These are phyloP conservation scores for Fistulifera pelliculosa DNA, from an alignment of 108 stramenopile species.

Conservation along the genomic window DNA sequence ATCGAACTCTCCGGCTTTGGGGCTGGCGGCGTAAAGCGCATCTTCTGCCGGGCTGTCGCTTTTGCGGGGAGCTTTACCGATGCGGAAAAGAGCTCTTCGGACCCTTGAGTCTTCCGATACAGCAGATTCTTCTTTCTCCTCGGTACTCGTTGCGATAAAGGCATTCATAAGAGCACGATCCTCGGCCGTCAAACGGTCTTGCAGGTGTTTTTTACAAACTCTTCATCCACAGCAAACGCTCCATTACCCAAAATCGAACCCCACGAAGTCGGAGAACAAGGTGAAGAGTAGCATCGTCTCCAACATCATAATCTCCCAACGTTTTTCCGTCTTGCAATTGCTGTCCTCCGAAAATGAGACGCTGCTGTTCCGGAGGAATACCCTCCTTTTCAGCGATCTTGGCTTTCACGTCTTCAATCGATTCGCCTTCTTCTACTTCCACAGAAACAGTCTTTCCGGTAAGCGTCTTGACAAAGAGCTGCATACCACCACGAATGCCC, in stretches of 20 bases:
- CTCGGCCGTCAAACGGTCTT: slow-evolving; percentile 32
- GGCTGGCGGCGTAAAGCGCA: slow-evolving; percentile 25
- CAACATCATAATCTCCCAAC: slow-evolving; percentile 91
- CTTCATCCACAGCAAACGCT: slow-evolving; percentile 63
- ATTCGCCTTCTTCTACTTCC: slow-evolving; percentile 95
- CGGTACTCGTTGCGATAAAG: slow-evolving; percentile 28
- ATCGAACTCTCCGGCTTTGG: slow-evolving; percentile 47
- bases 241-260: slow-evolving; percentile 42
- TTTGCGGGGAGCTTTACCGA: slow-evolving; percentile 30
- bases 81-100: slow-evolving; percentile 56
- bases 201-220: slow-evolving; percentile 68
- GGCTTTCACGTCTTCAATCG: slow-evolving; percentile 95
- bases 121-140: neutral
- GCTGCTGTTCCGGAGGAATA: slow-evolving; percentile 92
- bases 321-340: slow-evolving; percentile 94
- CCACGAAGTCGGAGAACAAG: slow-evolving; percentile 84
- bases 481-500: slow-evolving; percentile 74
- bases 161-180: slow-evolving; percentile 66
- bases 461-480: slow-evolving; percentile 94
- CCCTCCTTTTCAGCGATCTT: slow-evolving; percentile 97
- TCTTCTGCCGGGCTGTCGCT: slow-evolving; percentile 43
- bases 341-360: slow-evolving; percentile 96
- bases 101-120: slow-evolving; percentile 16
- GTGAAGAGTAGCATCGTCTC: slow-evolving; percentile 92
- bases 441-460: slow-evolving; percentile 94